These are phyloP conservation scores for Halenospora varia DNA, from an alignment of 495 filamentous ascomycete species.

Conservation along the genomic window DNA sequence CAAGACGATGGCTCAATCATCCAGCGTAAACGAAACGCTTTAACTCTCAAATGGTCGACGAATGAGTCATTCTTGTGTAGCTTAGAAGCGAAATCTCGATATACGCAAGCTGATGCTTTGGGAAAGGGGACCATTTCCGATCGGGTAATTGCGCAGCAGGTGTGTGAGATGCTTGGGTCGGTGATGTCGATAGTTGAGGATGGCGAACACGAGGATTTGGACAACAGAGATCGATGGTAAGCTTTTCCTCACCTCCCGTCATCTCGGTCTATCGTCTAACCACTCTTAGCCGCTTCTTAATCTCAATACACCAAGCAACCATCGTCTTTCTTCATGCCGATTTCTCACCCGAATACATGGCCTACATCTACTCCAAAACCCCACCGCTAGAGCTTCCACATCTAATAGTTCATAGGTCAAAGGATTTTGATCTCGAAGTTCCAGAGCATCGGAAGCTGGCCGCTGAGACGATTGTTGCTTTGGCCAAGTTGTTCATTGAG, in stretches of 20 bases:
- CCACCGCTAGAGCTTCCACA: neutral
- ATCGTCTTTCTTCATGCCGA: neutral
- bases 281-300: neutral
- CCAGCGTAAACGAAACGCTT: neutral
- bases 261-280: neutral
- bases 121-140: neutral
- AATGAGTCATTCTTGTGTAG: neutral
- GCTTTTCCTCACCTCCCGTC: neutral
- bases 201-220: neutral
- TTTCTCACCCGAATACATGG: neutral
- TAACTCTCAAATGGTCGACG: neutral
- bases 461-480: no score
- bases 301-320: neutral
- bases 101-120: neutral
- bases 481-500: no score
- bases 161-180: neutral
- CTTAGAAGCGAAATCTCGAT: neutral
- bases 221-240: neutral
- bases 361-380: neutral
- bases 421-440: neutral
- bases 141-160: neutral
- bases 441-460: no score
- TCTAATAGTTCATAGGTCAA: neutral
- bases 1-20: neutral
- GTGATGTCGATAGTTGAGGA: neutral